Conservation (phyloP, 768 basidiomycete species). For the Mycena rosella region DNA sequence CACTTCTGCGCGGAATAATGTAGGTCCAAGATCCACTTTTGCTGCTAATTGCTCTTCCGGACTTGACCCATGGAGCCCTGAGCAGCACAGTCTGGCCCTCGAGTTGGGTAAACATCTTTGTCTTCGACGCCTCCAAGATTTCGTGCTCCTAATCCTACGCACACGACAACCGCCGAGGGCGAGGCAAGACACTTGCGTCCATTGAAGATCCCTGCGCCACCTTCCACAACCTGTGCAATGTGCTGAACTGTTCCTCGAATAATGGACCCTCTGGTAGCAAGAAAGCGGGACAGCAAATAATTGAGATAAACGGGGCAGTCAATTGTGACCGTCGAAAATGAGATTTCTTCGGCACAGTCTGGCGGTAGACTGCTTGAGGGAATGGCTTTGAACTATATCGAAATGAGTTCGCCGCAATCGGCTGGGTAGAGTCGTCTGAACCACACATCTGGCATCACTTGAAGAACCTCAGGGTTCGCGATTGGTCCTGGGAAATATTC, state of each 20-base stretch:
- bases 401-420: conserved; percentile 39
- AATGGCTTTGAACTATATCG: conserved; percentile 53
- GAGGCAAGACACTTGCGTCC: conserved; percentile 40
- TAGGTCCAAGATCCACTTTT: conserved; percentile 65
- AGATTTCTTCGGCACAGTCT: conserved; percentile 57
- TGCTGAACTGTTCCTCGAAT: conserved; percentile 75
- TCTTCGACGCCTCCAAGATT: conserved; percentile 89
- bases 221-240: conserved; percentile 76
- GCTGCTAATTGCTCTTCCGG: conserved; percentile 62
- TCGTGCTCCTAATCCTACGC: conserved; percentile 79
- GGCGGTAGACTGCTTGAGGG: conserved; percentile 49
- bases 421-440: background rate
- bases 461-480: conserved; percentile 56
- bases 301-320: conserved; percentile 78
- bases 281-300: conserved; percentile 77
- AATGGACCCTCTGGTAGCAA: conserved; percentile 70
- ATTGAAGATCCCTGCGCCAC: conserved; percentile 61
- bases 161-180: conserved; percentile 74
- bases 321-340: conserved; percentile 78
- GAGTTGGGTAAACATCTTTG: conserved; percentile 75
- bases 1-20: conserved; percentile 72
- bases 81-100: conserved; percentile 89
- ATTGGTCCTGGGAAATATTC: conserved; percentile 66
- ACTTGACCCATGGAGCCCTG: conserved; percentile 74
- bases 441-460: conserved; percentile 68